Percentiles rank a stretch among this genome's conserved stretches.
Evolutionary conservation across 148 eudicot species (phyloP).

Genomic region (Amaranthus palmeri): DNA sequence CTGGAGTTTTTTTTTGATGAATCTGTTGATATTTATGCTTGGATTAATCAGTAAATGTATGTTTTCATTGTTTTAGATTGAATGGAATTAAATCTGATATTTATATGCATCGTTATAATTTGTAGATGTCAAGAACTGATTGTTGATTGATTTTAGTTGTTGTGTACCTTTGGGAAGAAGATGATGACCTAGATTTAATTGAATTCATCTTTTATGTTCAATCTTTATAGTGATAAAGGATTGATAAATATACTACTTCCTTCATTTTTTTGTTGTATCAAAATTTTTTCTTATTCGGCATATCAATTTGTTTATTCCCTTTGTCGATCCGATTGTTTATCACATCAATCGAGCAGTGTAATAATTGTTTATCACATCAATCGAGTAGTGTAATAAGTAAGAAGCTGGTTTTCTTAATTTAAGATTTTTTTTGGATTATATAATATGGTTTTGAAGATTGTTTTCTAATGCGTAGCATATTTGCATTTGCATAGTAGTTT

Average conservation of each 20-base stretch:
- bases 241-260: too few species aligned
- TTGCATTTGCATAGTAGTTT: too few species aligned
- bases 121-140: not conserved
- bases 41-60: not conserved
- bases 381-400: not conserved
- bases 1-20: not conserved
- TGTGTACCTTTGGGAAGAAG: not conserved
- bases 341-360: too few species aligned
- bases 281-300: too few species aligned
- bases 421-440: not conserved
- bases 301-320: too few species aligned
- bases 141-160: not conserved
- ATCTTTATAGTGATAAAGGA: not conserved
- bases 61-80: not conserved
- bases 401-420: not conserved
- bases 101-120: not conserved
- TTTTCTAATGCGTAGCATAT: too few species aligned
- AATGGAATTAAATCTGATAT: not conserved
- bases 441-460: not conserved
- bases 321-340: too few species aligned
- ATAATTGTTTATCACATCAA: too few species aligned
- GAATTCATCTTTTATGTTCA: not conserved
- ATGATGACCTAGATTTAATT: not conserved
- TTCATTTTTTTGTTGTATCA: too few species aligned
- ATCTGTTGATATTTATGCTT: not conserved